Evolutionary conservation across 306 rosid genomes (phyloP).

Genomic region (Pyrus betulifolia): DNA sequence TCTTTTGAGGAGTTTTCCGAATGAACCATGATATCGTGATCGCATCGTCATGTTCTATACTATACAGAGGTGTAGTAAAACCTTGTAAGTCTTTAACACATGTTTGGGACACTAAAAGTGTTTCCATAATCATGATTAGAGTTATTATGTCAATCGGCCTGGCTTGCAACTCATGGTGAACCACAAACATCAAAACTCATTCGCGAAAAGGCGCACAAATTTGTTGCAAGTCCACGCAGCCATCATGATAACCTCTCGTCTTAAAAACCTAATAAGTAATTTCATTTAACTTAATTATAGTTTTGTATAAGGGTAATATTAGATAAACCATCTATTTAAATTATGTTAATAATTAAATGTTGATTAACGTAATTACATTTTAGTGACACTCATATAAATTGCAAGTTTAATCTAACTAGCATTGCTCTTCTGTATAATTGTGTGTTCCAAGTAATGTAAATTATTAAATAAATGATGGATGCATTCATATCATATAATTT

Average conservation of each 20-base stretch:
- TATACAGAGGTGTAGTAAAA: neutral
- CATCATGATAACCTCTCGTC: slow-evolving; percentile 21
- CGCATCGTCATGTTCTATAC: neutral
- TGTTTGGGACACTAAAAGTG: neutral
- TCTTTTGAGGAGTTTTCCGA: neutral
- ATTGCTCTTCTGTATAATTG: no score
- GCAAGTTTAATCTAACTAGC: no score
- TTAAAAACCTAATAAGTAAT: neutral
- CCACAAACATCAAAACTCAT: neutral
- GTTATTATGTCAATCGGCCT: neutral
- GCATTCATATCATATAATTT: no score
- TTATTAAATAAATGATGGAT: no score
- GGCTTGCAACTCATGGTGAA: neutral
- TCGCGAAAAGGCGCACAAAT: neutral
- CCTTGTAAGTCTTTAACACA: neutral
- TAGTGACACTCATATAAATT: no score
- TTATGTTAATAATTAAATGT: no score
- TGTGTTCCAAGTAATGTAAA: neutral
- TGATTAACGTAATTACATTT: no score
- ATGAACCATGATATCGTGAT: neutral
- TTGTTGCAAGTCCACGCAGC: neutral
- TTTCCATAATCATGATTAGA: neutral
- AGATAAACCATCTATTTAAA: no score
- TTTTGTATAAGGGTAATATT: neutral
- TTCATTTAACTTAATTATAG: neutral